Conservation (phyloP, 2,329 filamentous ascomycete genomes). For the Rhynchosporium secalis region DNA sequence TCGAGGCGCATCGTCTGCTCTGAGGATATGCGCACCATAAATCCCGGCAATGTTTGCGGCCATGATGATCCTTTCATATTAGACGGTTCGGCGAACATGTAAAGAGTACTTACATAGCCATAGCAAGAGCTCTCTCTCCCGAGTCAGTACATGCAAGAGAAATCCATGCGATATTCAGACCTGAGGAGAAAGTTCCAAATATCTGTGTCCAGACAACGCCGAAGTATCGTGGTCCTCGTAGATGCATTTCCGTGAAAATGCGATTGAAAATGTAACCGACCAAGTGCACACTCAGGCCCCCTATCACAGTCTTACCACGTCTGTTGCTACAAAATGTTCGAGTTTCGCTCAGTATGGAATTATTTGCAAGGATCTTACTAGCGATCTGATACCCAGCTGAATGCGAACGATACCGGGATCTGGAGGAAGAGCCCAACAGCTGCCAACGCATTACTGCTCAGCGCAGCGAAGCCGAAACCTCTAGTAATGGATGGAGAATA, state of each 20-base stretch:
- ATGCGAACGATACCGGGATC: conserved; percentile 22
- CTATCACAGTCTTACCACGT: conserved; percentile 16
- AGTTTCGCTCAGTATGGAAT: accelerated
- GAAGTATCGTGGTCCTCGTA: conserved; percentile 10
- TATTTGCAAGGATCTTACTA: conserved; percentile 6
- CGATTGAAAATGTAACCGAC: conserved; percentile 18
- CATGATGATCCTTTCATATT: conserved; percentile 10
- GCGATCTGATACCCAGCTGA: conserved; percentile 19
- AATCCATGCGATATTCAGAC: conserved; percentile 18
- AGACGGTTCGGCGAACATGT: conserved; percentile 28
- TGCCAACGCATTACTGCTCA: conserved; percentile 38
- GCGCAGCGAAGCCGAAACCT: conserved; percentile 32
- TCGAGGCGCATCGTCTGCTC: conserved; percentile 28
- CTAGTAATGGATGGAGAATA: conserved; percentile 37
- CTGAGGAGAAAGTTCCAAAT: conserved; percentile 12
- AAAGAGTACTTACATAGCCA: conserved; percentile 27
- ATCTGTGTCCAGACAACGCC: conserved; percentile 17
- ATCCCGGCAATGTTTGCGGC: conserved; percentile 35
- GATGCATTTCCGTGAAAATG: conserved; percentile 15
- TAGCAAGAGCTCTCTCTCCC: conserved; percentile 15
- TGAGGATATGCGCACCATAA: conserved; percentile 35
- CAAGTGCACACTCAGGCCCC: conserved; percentile 11
- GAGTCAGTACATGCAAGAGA: conserved; percentile 16
- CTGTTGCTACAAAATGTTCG: conserved; percentile 9
- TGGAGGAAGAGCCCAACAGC: conserved; percentile 29